Base-by-base conservation (phyloP, 2,329 filamentous ascomycete genomes). In the Aspergillus sp. region DNA sequence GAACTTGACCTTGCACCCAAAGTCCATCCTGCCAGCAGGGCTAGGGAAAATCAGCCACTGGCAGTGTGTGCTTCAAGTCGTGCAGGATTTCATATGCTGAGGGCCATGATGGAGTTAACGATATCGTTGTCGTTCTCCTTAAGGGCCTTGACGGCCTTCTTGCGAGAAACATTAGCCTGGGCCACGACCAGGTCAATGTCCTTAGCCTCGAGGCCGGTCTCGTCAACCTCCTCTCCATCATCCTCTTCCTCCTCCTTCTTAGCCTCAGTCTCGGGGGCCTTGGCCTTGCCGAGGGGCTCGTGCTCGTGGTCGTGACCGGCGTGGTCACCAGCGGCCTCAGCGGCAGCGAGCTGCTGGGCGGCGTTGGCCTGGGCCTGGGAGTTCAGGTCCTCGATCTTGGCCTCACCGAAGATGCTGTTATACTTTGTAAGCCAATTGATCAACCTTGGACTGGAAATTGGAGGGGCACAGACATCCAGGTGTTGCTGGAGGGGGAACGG, bases 371-470 rank as follows among this genome's bases (percentile, higher is more conserved):
- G 93, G 64, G 91, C 91, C 69, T 91, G 88, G 63, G 93, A 94
- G 85, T 97, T 98, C 66, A 97, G 81, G 75, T 98, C 94, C 83
- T 98, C 93, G 58, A 98, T 97, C 88, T 98, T 98, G 69, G 94
- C 93, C 81, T 98, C 94, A 72, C 93, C 93, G 70, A 98, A 98
- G 74, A 97, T 94, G 76, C 91, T 96, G 60, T 46, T 48, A 49
- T 35, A 42, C 19, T 19, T 19, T 46, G 54, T 68, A 45, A 66
- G 58, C 44, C 36, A 34, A 43, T 31, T 42, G 39, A 7, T 33
- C 27, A 37, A 19, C 13, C 8, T 35, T 30, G 32, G 29, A 32
- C 19, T 11, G 37, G 3, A 35, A 32, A 32, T 9, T 32, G 31
- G 30, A 39, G 19, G 31, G 37, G 43, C 53, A 72, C 90, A 82